Base-by-base conservation (phyloP, 306 rosid species). In the Urtica urens region DNA sequence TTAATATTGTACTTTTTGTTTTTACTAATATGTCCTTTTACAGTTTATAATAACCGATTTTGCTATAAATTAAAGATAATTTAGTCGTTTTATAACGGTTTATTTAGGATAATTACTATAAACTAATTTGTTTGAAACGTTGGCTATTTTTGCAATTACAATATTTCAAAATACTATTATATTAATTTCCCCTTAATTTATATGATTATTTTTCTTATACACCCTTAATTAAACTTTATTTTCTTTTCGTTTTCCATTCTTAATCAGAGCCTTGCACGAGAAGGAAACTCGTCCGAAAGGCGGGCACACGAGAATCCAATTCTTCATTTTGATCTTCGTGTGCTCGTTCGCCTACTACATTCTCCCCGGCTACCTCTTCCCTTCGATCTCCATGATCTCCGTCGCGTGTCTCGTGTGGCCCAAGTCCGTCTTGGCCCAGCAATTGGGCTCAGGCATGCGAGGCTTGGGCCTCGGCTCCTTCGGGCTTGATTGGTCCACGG, bases 381-480 rank as follows among this genome's bases (percentile, higher is more conserved):
- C 66, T 1, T 54, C 92, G 27, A 43, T 81, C 33, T 10, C 94
- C 7, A 5, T 65, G 9, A 50, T 90, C 49, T 90, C 97, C 10
- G 2, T 77, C 3, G 78, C 62, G 22, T 90, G 97, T 45, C 70
- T 64, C 50, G 67, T 90, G 22, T 84, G 95, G 97, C 78, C 66
- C 53, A 57, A 79, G 2, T 90, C 97, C 16, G 24, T 81, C 30
- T 52, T 73, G 0, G 97, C 97, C n/a, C 97, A 90, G 8, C 95
- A 84, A 63, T 66, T 84, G 17, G 95, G 97, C 41, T 82, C 94
- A 0, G 97, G 97, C 12, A 16, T 43, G 26, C 12, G 17, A 0
- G 97, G 97, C 25, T 82, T 90, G 2, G 97, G 97, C 18, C 39
- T 90, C 8, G 86, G 90, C 23, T 75, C 97, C 1, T 79, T 90